Conservation (phyloP, 2,329 filamentous ascomycete genomes). For the Diaporthe sp. region DNA sequence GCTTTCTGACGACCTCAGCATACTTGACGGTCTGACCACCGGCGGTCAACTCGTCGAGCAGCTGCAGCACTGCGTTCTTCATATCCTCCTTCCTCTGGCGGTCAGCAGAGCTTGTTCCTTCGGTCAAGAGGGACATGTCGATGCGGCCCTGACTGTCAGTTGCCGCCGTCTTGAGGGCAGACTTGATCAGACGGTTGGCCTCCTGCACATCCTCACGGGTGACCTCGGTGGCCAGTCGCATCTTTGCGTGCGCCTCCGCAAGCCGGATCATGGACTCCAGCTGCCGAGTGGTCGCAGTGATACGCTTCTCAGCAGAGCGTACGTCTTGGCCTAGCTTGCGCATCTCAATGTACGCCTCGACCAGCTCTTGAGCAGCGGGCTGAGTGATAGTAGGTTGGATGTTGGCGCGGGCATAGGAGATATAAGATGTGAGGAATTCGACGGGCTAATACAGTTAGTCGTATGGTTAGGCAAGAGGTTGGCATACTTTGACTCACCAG, state of each 20-base stretch:
- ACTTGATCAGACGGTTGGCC: slow-evolving; percentile 92
- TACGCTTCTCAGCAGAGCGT: slow-evolving; percentile 91
- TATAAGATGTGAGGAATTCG: slow-evolving; percentile 96
- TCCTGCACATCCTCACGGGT: slow-evolving; percentile 88
- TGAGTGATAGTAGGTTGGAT: slow-evolving; percentile 86
- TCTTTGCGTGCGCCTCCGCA: slow-evolving; percentile 95
- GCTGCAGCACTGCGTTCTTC: slow-evolving; percentile 80
- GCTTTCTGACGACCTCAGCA: slow-evolving; percentile 80
- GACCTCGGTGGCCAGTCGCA: slow-evolving; percentile 86
- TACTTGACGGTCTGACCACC: slow-evolving; percentile 79
- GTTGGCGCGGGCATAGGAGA: slow-evolving; percentile 92
- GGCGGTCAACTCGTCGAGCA: slow-evolving; percentile 86
- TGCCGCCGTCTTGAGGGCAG: slow-evolving; percentile 95
- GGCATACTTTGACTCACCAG: slow-evolving; percentile 70
- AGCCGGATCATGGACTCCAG: slow-evolving; percentile 99
- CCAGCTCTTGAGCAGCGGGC: slow-evolving; percentile 85
- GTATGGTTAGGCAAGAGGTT: slow-evolving; percentile 1
- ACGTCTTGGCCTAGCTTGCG: slow-evolving; percentile 91
- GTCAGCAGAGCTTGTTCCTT: slow-evolving; percentile 93
- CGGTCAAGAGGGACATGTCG: slow-evolving; percentile 95
- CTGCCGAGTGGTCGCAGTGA: slow-evolving; percentile 96
- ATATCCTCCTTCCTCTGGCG: slow-evolving; percentile 86
- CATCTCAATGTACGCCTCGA: slow-evolving; percentile 93
- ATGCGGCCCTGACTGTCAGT: slow-evolving; percentile 94
- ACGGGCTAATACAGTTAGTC: slow-evolving; percentile 73